Conservation (phyloP, 768 basidiomycete species). For the Pisolithus marmoratus region DNA sequence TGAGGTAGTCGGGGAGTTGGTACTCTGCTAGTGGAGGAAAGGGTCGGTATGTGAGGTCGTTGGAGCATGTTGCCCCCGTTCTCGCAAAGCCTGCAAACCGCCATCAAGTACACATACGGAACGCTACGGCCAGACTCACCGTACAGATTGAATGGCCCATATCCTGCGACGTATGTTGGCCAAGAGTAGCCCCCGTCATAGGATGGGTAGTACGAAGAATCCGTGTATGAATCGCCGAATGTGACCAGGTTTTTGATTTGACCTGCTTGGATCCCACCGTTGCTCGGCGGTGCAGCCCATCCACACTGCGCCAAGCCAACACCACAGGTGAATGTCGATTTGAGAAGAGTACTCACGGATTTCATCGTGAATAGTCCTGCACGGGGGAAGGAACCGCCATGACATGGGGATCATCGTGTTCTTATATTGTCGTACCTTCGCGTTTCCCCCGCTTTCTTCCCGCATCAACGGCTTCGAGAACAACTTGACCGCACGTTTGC, state of each 20-base stretch:
- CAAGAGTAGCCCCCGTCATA: constrained; percentile 45
- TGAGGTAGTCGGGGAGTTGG: constrained; percentile 45
- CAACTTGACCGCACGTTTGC: too few species aligned
- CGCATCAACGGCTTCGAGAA: too few species aligned
- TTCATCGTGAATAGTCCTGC: not conserved
- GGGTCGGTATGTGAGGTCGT: constrained; percentile 50
- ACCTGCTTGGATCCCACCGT: constrained; percentile 26
- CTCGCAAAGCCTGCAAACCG: constrained; percentile 37
- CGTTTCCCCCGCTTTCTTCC: too few species aligned
- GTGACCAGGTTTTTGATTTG: constrained; percentile 63
- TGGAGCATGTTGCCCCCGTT: constrained; percentile 62
- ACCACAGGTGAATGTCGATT: not conserved
- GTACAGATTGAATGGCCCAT: constrained; percentile 46
- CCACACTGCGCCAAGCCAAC: not conserved
- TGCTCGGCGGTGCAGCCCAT: not conserved
- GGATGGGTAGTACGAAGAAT: constrained; percentile 33
- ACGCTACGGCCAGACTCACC: constrained; percentile 20
- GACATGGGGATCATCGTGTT: not conserved
- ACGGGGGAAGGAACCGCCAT: not conserved
- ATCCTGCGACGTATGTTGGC: constrained; percentile 56
- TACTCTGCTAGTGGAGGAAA: constrained; percentile 51
- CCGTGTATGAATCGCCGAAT: constrained; percentile 65
- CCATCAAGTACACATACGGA: not conserved
- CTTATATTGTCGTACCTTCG: not conserved
- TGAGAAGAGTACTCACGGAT: not conserved